Evolutionary conservation across 2,329 filamentous ascomycete genomes (phyloP).

Genomic region (Mollisiaceae sp.): DNA sequence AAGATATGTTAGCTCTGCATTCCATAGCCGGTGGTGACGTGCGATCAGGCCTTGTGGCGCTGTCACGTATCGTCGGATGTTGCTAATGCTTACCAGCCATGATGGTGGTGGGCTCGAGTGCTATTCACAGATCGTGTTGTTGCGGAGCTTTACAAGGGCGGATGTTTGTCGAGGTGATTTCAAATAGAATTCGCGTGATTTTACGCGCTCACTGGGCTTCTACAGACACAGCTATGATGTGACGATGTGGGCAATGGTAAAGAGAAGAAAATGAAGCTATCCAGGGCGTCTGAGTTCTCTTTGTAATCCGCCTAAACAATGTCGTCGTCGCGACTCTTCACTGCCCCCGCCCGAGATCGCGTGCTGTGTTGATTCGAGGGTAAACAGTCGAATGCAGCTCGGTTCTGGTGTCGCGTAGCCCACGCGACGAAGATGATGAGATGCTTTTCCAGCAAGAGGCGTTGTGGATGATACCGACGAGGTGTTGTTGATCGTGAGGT

Average conservation of each 20-base stretch:
- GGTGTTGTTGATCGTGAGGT: constrained; percentile 14
- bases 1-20: constrained; percentile 32
- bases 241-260: constrained; percentile 24
- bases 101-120: constrained; percentile 28
- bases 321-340: constrained; percentile 26
- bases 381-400: not conserved
- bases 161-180: constrained; percentile 34
- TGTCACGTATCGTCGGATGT: constrained; percentile 16
- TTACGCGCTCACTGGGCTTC: constrained; percentile 43
- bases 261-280: constrained; percentile 35
- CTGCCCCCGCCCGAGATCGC: constrained; percentile 25
- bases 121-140: constrained; percentile 35
- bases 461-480: constrained; percentile 18
- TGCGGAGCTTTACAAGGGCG: constrained; percentile 37
- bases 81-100: constrained; percentile 65
- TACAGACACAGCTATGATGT: constrained; percentile 41
- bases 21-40: constrained; percentile 3
- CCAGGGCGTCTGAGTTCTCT: constrained; percentile 21
- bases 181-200: constrained; percentile 39
- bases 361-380: constrained; percentile 10
- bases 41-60: constrained; percentile 10
- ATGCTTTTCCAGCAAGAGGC: not conserved
- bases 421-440: constrained; percentile 8
- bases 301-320: constrained; percentile 19
- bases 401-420: constrained; percentile 16